Evolutionary conservation across 495 filamentous ascomycete genomes (phyloP), one percentile per base, ranked within the genome.

Genomic region (Penicillium crystallinum): DNA sequence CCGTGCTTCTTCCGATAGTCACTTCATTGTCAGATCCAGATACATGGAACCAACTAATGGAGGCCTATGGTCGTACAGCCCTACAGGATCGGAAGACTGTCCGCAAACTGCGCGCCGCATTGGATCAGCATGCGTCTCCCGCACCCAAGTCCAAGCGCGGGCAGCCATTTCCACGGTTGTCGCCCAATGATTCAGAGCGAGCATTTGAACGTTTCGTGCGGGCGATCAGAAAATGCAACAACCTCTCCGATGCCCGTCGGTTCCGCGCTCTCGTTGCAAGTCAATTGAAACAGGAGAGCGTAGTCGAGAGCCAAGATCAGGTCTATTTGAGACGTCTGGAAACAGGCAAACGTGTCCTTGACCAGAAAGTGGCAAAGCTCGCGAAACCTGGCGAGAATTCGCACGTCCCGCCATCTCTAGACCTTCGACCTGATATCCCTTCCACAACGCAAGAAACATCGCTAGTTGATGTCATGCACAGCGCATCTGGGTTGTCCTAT

Each of bases 11-110:
- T 34, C 72, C 74, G 8, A 47, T 72, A 14, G 57, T 72, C 31
- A 67, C 66, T 21, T 40, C 61, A 7, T 54, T 75, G 6, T 75
- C 89, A 15, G 93, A 97, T 54, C 91, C 95, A 9, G 95, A 99
- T 75, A 91, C 87, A 2, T 97, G 93, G 93, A 97, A 97, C 64
- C 90, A 95, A 61, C 60, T 95, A 55, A 88, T 97, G 77, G 91
- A 96, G 66, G 89, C 85, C 40, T 92, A 89, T 66, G 91, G 91
- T 14, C 82, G 86, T 35, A 86, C 85, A 23, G 85, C 95, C 74
- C 75, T 99, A 33, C 91, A 97, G 62, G 95, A 99, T 64, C 87
- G 93, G 12, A 97, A 96, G 46, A 95, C 90, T 0, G 93, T 99
- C 23, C 86, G 89, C 49, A 96, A 91, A 64, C 80, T 99, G 31